Evolutionary conservation across 441 rosid species (phyloP).

Genomic region (Lepidium campestre): DNA sequence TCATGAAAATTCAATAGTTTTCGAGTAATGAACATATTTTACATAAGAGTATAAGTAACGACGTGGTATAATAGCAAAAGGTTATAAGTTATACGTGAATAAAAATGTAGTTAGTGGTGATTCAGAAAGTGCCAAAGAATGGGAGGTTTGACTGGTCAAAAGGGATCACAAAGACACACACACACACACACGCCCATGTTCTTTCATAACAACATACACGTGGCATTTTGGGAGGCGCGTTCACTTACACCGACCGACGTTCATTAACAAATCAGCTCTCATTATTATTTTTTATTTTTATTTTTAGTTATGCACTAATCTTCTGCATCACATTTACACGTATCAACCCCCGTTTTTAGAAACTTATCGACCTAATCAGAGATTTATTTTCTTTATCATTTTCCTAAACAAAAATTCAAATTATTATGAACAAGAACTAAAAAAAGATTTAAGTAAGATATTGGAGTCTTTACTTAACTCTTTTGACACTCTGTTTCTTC

Average conservation of each 20-base stretch:
- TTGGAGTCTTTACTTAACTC: neutral
- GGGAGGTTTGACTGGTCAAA: slow-evolving; percentile 29
- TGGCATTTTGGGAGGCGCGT: slow-evolving; percentile 20
- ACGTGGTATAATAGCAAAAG: too few species aligned
- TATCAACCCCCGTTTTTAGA: neutral
- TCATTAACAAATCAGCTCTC: neutral
- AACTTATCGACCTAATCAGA: neutral
- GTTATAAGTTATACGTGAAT: too few species aligned
- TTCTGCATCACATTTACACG: neutral
- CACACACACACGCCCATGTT: slow-evolving; percentile 17
- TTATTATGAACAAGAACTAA: neutral
- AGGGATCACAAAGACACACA: neutral
- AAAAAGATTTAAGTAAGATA: neutral
- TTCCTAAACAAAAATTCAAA: neutral
- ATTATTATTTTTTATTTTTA: neutral
- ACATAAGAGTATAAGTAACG: too few species aligned
- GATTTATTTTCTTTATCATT: neutral
- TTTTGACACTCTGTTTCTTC: too few species aligned
- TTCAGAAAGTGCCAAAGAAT: slow-evolving; percentile 6
- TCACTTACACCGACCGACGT: slow-evolving; percentile 13
- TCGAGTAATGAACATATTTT: too few species aligned
- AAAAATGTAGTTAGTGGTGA: too few species aligned
- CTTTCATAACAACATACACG: slow-evolving; percentile 17
- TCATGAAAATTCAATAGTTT: too few species aligned
- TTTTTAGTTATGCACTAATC: slow-evolving; percentile 3